Evolutionary conservation across 2,329 filamentous ascomycete species (phyloP).

Genomic region (Microsporum ferrugineum): DNA sequence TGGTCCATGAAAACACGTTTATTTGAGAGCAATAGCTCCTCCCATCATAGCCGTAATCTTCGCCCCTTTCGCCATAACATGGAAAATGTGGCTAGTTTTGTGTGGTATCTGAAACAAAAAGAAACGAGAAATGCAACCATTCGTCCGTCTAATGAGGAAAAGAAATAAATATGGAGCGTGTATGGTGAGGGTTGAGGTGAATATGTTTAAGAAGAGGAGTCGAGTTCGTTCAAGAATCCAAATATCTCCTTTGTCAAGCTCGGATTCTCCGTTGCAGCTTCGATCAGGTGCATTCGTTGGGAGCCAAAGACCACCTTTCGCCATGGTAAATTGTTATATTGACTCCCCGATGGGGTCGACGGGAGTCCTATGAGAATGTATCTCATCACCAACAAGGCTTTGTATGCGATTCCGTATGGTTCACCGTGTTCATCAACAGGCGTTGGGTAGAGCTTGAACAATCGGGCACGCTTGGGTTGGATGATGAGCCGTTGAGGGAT

Average conservation of each 20-base stretch:
- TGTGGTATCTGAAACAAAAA: neutral
- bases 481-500: slow-evolving; percentile 25
- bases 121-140: neutral
- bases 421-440: slow-evolving; percentile 33
- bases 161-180: neutral
- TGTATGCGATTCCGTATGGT: slow-evolving; percentile 37
- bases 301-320: slow-evolving; percentile 32
- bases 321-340: slow-evolving; percentile 26
- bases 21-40: neutral
- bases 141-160: neutral
- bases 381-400: slow-evolving; percentile 36
- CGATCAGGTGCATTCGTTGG: slow-evolving; percentile 28
- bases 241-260: slow-evolving; percentile 33
- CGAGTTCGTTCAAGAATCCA: slow-evolving; percentile 32
- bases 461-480: slow-evolving; percentile 31
- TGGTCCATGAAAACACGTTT: neutral
- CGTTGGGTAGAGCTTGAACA: slow-evolving; percentile 33
- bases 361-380: slow-evolving; percentile 31
- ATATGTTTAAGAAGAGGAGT: slow-evolving; percentile 6
- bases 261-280: slow-evolving; percentile 32
- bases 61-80: neutral
- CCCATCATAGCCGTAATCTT: neutral
- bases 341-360: slow-evolving; percentile 14
- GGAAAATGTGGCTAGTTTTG: neutral
- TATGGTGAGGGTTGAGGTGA: neutral